These are phyloP conservation scores for Cystobasidium onofrii DNA, from an alignment of 768 basidiomycete genomes.

Conservation along the genomic window DNA sequence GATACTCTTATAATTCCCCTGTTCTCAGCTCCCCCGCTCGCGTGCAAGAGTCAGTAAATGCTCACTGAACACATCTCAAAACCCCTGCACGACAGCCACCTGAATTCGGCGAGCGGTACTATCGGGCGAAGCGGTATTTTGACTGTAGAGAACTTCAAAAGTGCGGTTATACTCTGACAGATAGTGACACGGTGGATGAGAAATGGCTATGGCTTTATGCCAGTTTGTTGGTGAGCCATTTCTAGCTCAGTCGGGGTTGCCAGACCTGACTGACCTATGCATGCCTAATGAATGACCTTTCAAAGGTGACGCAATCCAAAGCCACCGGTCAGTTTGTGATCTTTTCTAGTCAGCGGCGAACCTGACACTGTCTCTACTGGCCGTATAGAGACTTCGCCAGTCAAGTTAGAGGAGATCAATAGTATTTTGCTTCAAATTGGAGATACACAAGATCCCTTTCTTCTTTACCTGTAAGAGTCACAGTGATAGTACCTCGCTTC, in stretches of 20 bases:
- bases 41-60: too few species aligned
- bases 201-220: slow-evolving; percentile 71
- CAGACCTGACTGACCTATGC: too few species aligned
- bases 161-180: slow-evolving; percentile 58
- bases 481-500: too few species aligned
- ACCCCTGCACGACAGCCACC: neutral
- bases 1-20: too few species aligned
- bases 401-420: slow-evolving; percentile 56
- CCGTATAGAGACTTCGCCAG: slow-evolving; percentile 58
- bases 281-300: too few species aligned
- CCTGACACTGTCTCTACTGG: slow-evolving; percentile 50
- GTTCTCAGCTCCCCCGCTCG: too few species aligned
- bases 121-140: slow-evolving; percentile 64
- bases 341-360: neutral
- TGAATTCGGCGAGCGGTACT: slow-evolving; percentile 44
- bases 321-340: slow-evolving; percentile 51
- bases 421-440: slow-evolving; percentile 58
- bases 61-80: too few species aligned
- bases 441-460: slow-evolving; percentile 61
- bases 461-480: slow-evolving; percentile 72
- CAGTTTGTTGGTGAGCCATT: slow-evolving; percentile 62
- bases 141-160: slow-evolving; percentile 70
- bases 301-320: neutral
- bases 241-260: too few species aligned
- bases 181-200: slow-evolving; percentile 63